phyloP scores from a whole-genome alignment of 352 stramenopile species.

The Detonula confervacea region DNA sequence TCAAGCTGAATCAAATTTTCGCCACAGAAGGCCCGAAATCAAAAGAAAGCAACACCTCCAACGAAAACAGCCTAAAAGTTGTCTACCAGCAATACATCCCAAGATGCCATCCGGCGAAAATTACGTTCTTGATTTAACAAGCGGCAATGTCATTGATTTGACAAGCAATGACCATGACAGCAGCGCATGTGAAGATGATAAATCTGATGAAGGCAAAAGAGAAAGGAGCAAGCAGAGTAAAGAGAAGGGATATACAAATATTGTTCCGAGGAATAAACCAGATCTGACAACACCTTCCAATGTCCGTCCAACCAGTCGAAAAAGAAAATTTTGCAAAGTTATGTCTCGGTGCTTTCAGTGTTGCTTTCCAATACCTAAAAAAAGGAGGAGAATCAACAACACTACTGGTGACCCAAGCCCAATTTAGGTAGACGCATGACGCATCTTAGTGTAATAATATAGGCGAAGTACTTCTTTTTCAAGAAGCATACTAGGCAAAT shows the following conservation, averaged over 20 bases:
- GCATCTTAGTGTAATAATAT: no score
- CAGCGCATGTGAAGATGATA: neutral
- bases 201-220: neutral
- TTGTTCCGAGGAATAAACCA: neutral
- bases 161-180: neutral
- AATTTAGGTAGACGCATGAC: neutral
- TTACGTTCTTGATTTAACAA: conserved; percentile 17
- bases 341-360: conserved; percentile 34
- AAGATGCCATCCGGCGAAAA: neutral
- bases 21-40: conserved; percentile 4
- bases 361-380: conserved; percentile 32
- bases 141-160: conserved; percentile 8
- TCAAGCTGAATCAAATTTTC: neutral
- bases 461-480: no score
- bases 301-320: neutral
- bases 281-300: neutral
- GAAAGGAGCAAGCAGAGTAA: neutral
- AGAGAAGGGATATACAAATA: neutral
- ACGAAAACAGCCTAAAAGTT: neutral
- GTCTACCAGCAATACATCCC: neutral
- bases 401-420: neutral
- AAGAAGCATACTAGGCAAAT: no score
- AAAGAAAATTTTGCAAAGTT: conserved; percentile 42
- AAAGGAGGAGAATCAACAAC: conserved; percentile 21
- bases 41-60: conserved; percentile 14